Percentiles rank a stretch among this genome's conserved stretches.
Conservation (phyloP, 306 rosid genomes). For the Begonia loranthoides region DNA sequence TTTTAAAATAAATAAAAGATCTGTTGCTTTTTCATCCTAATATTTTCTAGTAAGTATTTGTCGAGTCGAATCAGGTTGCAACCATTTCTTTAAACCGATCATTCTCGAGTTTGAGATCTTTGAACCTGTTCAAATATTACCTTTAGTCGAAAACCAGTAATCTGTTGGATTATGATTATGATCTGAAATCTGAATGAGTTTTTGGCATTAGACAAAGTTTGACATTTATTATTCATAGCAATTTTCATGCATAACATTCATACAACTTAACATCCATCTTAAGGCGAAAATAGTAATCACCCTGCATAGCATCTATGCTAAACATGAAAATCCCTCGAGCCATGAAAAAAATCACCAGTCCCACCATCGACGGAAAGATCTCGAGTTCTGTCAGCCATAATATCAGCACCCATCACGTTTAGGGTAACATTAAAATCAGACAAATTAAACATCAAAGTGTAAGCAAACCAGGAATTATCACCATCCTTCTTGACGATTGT, state of each 20-base stretch:
- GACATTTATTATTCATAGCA: background rate
- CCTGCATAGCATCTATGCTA: slow-evolving; percentile 41
- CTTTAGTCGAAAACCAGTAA: too few relatives aligned
- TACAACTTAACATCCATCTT: slow-evolving; percentile 33
- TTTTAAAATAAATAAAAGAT: background rate
- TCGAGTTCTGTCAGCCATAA: slow-evolving; percentile 46
- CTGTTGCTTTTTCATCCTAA: background rate
- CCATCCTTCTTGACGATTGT: slow-evolving; percentile 4
- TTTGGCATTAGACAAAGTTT: background rate
- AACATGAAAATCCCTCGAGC: slow-evolving; percentile 49
- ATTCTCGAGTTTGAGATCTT: background rate
- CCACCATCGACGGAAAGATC: slow-evolving; percentile 52
- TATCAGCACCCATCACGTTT: slow-evolving; percentile 55
- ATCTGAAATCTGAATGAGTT: background rate
- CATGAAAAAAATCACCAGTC: slow-evolving; percentile 66
- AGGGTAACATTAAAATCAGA: slow-evolving; percentile 34
- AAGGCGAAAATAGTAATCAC: slow-evolving; percentile 54
- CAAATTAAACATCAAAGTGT: slow-evolving; percentile 23
- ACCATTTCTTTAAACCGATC: background rate
- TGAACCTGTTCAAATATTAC: too few relatives aligned
- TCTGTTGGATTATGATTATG: background rate
- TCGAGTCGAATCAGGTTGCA: background rate
- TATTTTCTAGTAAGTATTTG: background rate
- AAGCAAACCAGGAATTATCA: slow-evolving; percentile 7
- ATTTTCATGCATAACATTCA: slow-evolving; percentile 33